phyloP scores from a whole-genome alignment of 1,284 basidiomycete genomes.

The Trametes versicolor region DNA sequence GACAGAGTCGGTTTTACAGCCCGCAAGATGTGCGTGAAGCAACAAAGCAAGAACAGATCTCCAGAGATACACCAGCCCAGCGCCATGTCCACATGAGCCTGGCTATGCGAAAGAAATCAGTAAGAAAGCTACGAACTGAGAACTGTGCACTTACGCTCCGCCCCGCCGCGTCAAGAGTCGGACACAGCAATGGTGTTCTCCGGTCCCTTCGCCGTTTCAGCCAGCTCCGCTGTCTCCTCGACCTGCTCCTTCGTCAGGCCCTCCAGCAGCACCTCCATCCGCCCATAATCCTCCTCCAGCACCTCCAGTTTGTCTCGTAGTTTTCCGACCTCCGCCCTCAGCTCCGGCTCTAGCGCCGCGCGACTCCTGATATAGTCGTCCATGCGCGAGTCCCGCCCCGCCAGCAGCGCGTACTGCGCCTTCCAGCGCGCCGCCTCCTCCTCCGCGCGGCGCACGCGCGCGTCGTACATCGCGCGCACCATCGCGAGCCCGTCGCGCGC shows the following conservation, averaged over 20 bases:
- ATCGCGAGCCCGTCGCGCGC: constrained; percentile 60
- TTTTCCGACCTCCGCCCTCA: constrained; percentile 40
- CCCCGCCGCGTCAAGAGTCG: background rate
- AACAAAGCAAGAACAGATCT: no score
- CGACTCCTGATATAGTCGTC: constrained; percentile 65
- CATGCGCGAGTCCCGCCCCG: constrained; percentile 63
- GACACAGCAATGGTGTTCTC: background rate
- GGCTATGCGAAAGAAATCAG: no score
- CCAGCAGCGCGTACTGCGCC: constrained; percentile 55
- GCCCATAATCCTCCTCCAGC: constrained; percentile 37
- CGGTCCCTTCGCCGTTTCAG: constrained; percentile 10
- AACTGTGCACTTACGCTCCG: background rate
- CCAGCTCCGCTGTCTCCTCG: constrained; percentile 28
- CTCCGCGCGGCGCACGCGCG: constrained; percentile 57
- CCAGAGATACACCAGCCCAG: no score
- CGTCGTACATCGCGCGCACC: constrained; percentile 54
- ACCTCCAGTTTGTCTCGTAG: constrained; percentile 38
- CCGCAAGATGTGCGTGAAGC: no score
- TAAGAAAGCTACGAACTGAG: no score
- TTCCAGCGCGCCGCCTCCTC: constrained; percentile 58
- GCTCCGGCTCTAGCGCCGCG: constrained; percentile 61
- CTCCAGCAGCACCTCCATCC: constrained; percentile 36
- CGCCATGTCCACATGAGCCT: no score
- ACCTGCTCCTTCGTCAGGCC: constrained; percentile 37
- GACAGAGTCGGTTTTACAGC: no score